Conservation (phyloP, 257 asterid genomes). For the Leptodermis oblonga region DNA sequence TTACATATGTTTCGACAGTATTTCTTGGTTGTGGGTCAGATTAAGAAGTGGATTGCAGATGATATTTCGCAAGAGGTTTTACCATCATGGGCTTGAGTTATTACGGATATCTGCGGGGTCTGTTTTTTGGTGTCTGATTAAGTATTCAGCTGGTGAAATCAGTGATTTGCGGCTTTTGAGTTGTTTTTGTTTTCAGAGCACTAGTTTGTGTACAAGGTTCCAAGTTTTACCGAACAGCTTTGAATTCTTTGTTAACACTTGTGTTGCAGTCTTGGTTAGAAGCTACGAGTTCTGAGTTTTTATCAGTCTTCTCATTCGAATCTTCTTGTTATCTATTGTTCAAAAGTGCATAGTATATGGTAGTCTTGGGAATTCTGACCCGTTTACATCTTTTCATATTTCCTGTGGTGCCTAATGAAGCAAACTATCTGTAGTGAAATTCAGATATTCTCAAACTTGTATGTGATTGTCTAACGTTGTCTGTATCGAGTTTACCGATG, state of each 20-base stretch:
- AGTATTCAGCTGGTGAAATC: slow-evolving; percentile 11
- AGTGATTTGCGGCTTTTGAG: slow-evolving; percentile 34
- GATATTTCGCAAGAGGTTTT: slow-evolving; percentile 51
- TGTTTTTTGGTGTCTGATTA: slow-evolving; percentile 3
- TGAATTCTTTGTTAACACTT: not conserved
- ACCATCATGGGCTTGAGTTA: slow-evolving; percentile 51
- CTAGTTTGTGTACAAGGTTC: slow-evolving; percentile 8
- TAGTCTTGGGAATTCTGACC: too few species aligned
- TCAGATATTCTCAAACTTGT: too few species aligned
- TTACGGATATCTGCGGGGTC: not conserved
- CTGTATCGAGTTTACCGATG: too few species aligned
- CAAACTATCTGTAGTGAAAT: too few species aligned
- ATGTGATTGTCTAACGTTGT: too few species aligned
- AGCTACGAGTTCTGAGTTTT: too few species aligned
- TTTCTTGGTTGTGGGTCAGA: slow-evolving; percentile 57
- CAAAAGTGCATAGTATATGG: not conserved
- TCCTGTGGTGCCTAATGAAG: too few species aligned
- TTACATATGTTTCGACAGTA: slow-evolving; percentile 41
- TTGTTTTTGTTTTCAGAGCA: slow-evolving; percentile 6
- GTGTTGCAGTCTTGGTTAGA: not conserved
- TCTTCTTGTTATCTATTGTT: too few species aligned
- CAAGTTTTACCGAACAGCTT: not conserved
- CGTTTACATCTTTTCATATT: too few species aligned
- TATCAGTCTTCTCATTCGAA: too few species aligned
- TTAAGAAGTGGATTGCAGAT: slow-evolving; percentile 50